These are phyloP conservation scores for Drechslerella coelobrocha DNA, from an alignment of 2,329 filamentous ascomycete species.

Conservation along the genomic window DNA sequence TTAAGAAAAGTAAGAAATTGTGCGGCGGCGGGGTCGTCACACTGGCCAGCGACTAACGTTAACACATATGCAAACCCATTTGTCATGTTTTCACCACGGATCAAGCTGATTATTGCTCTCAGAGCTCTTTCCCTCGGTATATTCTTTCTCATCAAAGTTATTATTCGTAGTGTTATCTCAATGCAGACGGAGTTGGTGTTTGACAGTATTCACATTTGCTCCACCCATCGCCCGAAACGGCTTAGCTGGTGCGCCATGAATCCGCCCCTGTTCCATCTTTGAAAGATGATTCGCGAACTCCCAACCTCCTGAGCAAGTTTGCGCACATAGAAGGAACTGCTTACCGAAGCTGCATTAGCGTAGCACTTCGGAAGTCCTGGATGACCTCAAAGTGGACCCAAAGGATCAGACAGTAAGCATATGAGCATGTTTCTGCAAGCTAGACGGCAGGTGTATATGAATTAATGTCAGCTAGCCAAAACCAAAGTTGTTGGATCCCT, in stretches of 20 bases:
- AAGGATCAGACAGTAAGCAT: conserved; percentile 1
- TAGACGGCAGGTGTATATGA: conserved; percentile 23
- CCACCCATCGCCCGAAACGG: conserved; percentile 5
- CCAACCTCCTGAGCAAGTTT: conserved; percentile 42
- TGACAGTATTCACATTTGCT: not conserved
- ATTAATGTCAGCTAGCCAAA: not conserved
- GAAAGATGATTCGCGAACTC: conserved; percentile 25
- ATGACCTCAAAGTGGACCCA: conserved; percentile 4
- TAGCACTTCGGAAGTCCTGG: conserved; percentile 48
- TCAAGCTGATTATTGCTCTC: too few relatives aligned
- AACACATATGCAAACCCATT: too few relatives aligned
- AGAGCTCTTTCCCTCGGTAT: too few relatives aligned
- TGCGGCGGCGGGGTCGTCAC: too few relatives aligned
- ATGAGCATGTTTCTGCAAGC: conserved; percentile 25
- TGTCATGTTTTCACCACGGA: too few relatives aligned
- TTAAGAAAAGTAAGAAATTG: too few relatives aligned
- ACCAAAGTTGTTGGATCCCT: not conserved
- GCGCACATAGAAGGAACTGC: conserved; percentile 39
- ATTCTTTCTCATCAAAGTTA: too few relatives aligned
- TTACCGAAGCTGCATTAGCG: conserved; percentile 47
- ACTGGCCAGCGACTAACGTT: too few relatives aligned
- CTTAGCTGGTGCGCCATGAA: conserved; percentile 10
- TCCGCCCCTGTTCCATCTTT: conserved; percentile 20
- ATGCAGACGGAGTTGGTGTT: not conserved
- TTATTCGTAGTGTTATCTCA: too few relatives aligned